These are phyloP conservation scores for Moniliella sp. DNA, from an alignment of 1,284 basidiomycete species.

Conservation along the genomic window DNA sequence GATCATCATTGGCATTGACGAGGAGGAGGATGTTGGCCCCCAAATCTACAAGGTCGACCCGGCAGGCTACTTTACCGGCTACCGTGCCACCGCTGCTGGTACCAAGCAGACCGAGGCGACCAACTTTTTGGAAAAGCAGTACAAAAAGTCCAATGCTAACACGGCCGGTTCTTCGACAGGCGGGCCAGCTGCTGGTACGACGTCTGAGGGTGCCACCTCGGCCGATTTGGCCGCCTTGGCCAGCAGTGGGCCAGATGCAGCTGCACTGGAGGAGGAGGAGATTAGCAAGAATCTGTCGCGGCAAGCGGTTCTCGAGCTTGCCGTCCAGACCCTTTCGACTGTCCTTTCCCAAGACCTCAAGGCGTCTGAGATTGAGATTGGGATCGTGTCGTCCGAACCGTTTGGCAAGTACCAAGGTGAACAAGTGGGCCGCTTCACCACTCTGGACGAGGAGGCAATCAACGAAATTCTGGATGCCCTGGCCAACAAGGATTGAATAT, in stretches of 20 bases:
- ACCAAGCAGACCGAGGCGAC: slow-evolving; percentile 97
- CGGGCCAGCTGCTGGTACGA: background rate
- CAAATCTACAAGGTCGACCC: slow-evolving; percentile 96
- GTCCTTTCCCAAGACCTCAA: slow-evolving; percentile 86
- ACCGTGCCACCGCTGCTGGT: slow-evolving; percentile 83
- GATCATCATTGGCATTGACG: slow-evolving; percentile 82
- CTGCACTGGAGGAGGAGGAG: slow-evolving; percentile 13
- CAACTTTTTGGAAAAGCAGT: slow-evolving; percentile 88
- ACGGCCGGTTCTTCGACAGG: slow-evolving; percentile 2
- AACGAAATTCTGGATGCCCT: slow-evolving; percentile 21
- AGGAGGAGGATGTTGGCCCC: slow-evolving; percentile 43
- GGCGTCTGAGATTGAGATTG: slow-evolving; percentile 40
- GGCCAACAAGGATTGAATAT: slow-evolving; percentile 27
- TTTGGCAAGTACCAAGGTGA: slow-evolving; percentile 1
- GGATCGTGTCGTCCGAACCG: slow-evolving; percentile 31
- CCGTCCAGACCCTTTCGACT: slow-evolving; percentile 81
- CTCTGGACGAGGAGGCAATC: slow-evolving; percentile 20
- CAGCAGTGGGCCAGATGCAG: slow-evolving; percentile 10
- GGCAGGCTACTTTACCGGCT: slow-evolving; percentile 92
- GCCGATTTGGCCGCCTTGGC: slow-evolving; percentile 1
- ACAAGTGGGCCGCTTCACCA: slow-evolving; percentile 13
- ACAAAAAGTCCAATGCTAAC: slow-evolving; percentile 54
- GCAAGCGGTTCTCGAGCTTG: slow-evolving; percentile 45
- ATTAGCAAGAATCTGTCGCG: slow-evolving; percentile 8
- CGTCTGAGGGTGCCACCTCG: background rate